phyloP scores from a whole-genome alignment of 208 protist species.

The Cochliopodium minus region DNA sequence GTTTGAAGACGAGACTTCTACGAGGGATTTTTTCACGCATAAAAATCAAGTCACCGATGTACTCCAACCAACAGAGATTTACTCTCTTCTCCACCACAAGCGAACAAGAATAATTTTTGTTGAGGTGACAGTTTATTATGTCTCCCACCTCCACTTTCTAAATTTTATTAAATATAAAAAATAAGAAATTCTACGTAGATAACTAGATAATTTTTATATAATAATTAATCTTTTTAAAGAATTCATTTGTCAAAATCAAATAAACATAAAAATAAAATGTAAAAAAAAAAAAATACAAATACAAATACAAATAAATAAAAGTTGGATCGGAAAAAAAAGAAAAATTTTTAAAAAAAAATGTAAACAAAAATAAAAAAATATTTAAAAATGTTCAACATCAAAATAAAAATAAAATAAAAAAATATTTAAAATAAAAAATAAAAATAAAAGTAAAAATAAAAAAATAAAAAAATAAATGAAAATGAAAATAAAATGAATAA shows the following conservation, averaged over 20 bases:
- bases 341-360: background rate
- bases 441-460: slow-evolving; percentile 5
- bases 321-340: slow-evolving; percentile 1
- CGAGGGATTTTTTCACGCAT: no score
- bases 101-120: no score
- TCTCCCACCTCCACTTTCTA: no score
- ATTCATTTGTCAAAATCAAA: no score
- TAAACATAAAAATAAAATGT: slow-evolving; percentile 2
- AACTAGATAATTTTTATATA: no score
- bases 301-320: slow-evolving; percentile 7
- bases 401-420: slow-evolving; percentile 7
- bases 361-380: slow-evolving; percentile 11
- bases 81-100: no score
- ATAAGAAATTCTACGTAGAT: background rate
- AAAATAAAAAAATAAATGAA: slow-evolving; percentile 1
- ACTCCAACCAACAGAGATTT: no score
- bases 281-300: background rate
- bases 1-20: no score
- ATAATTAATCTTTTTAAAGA: no score
- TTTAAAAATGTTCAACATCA: background rate
- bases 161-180: slow-evolving; percentile 15
- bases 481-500: slow-evolving; percentile 9
- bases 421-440: slow-evolving; percentile 5
- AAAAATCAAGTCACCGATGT: no score
- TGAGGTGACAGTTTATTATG: no score